Evolutionary conservation across 2,329 filamentous ascomycete species (phyloP), one percentile per base, ranked within the genome.

Genomic region (Bipolaris victoriae): DNA sequence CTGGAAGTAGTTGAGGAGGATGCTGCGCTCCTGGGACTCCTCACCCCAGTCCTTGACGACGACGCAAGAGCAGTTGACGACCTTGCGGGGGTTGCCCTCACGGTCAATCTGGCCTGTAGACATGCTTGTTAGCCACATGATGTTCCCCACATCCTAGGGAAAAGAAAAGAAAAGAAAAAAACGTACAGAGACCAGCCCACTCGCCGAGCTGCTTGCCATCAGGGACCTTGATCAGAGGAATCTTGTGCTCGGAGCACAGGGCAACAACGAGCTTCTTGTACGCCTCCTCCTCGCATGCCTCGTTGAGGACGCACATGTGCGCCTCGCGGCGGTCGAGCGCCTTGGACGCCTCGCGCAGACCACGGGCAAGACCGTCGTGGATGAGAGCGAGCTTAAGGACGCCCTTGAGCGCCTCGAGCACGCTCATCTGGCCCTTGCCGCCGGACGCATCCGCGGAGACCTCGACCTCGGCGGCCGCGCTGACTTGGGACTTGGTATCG

Each of bases 1-100:
- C 86, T 97, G 91, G 93, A 99, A 98, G 91, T 99, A 99, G 90
- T 99, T 97, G 82, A 99, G 92, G 80, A 99, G 91, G 83, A 98
- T 92, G 78, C 89, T 92, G 80, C 95, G 93, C 89, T 99, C 95
- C 86, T 96, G 93, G 72, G 91, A 96, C 87, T 99, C 95, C 88
- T 98, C 95, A 88, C 95, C 95, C 95, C 95, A 99, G 83, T 99
- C 93, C 86, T 95, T 94, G 78, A 99, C 95, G 65, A 99, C 95
- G 77, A 99, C 95, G 87, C 95, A 98, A 79, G 94, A 98, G 92
- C 95, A 99, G 91, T 99, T 99, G 86, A 99, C 95, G 73, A 99
- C 94, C 90, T 99, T 99, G 84, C 95, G 91, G 77, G 95, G 92
- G 84, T 99, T 99, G 76, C 95, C 95, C 85, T 99, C 95, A 79